Evolutionary conservation across 305 asterid species (phyloP).

Genomic region (Stenogyne calaminthoides): DNA sequence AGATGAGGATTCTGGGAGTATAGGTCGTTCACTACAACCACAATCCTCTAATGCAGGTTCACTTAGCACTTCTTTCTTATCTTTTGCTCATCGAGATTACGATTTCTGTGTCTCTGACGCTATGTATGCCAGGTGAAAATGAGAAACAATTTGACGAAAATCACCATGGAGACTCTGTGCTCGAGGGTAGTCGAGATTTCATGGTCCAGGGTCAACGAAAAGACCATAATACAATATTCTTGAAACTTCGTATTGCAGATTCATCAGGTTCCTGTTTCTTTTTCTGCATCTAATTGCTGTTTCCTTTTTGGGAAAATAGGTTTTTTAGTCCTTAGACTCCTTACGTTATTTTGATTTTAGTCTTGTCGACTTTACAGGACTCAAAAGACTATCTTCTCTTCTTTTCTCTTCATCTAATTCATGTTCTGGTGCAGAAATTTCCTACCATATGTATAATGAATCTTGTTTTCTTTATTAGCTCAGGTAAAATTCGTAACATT

Average conservation of each 20-base stretch:
- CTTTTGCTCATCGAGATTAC: slow-evolving; percentile 11
- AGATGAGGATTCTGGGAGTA: slow-evolving; percentile 62
- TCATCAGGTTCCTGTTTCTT: slow-evolving; percentile 69
- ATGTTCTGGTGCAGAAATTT: slow-evolving; percentile 9
- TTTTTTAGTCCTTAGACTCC: no score
- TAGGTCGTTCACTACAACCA: slow-evolving; percentile 44
- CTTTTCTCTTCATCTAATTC: slow-evolving; percentile 19
- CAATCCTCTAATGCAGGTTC: slow-evolving; percentile 51
- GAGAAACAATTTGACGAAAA: slow-evolving; percentile 39
- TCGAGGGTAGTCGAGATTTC: slow-evolving; percentile 79
- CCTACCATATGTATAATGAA: slow-evolving; percentile 27
- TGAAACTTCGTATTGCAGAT: slow-evolving; percentile 88
- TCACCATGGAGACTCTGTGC: slow-evolving; percentile 44
- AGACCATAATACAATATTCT: slow-evolving; percentile 81
- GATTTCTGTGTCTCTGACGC: slow-evolving; percentile 26
- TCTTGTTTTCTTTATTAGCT: slow-evolving; percentile 37
- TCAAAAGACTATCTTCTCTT: neutral
- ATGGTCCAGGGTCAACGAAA: slow-evolving; percentile 84
- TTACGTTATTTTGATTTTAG: no score
- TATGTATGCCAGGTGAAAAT: slow-evolving; percentile 51
- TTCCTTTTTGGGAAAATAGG: no score
- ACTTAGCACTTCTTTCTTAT: slow-evolving; percentile 4
- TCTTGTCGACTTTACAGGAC: no score
- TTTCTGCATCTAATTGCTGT: slow-evolving; percentile 1
- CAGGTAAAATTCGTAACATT: slow-evolving; percentile 85